phyloP scores from a whole-genome alignment of 495 filamentous ascomycete species.

The Letharia lupina region DNA sequence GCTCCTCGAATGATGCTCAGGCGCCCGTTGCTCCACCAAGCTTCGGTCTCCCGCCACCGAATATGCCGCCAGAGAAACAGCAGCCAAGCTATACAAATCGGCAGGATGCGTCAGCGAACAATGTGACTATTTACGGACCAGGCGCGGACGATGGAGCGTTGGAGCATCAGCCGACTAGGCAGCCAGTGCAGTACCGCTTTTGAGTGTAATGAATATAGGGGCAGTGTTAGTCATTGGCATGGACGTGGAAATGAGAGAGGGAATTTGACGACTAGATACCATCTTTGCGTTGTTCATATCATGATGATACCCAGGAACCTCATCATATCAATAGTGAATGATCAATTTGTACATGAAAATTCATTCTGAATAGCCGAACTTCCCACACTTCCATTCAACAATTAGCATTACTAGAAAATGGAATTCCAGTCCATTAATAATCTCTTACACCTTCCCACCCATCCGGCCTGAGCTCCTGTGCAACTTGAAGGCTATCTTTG shows the following conservation, averaged over 20 bases:
- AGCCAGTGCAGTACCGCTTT: slow-evolving; percentile 19
- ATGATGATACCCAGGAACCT: slow-evolving; percentile 1
- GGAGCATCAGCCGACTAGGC: slow-evolving; percentile 10
- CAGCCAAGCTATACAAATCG: slow-evolving; percentile 10
- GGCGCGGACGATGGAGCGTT: slow-evolving; percentile 1
- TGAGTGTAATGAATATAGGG: not conserved
- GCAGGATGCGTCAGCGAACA: slow-evolving; percentile 8
- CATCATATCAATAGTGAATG: not conserved
- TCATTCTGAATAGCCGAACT: not conserved
- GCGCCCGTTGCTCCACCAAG: slow-evolving; percentile 8
- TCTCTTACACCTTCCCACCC: no score
- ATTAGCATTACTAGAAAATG: not conserved
- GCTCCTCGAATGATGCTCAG: not conserved
- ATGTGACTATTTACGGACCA: slow-evolving; percentile 3
- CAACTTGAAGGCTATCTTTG: no score
- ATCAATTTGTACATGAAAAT: not conserved
- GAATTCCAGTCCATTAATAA: not conserved
- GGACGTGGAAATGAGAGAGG: not conserved
- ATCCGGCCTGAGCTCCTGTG: no score
- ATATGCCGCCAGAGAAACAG: not conserved
- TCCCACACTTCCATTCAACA: not conserved
- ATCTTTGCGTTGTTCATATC: not conserved
- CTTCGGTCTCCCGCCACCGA: slow-evolving; percentile 17
- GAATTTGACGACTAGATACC: not conserved
- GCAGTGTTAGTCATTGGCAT: not conserved